phyloP scores from a whole-genome alignment of 345 rosid species.

The Acer negundo region DNA sequence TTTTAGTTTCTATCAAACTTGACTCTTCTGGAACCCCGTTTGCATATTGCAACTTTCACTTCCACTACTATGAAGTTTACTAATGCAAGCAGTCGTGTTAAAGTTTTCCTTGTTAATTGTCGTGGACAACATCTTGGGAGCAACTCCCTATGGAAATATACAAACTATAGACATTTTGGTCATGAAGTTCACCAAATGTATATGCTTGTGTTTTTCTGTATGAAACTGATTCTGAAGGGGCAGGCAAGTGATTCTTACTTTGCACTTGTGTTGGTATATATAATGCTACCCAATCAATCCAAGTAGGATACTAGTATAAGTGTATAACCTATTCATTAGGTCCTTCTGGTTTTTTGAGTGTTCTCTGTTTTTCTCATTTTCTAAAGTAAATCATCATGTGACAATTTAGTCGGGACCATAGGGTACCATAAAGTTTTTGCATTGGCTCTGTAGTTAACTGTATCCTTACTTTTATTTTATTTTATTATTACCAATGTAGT shows the following conservation, averaged over 20 bases:
- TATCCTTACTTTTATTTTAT: background rate
- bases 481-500: background rate
- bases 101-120: background rate
- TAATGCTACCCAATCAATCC: background rate
- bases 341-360: background rate
- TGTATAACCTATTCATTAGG: background rate
- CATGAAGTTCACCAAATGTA: background rate
- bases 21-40: background rate
- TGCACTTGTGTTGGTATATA: background rate
- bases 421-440: background rate
- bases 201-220: background rate
- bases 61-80: background rate
- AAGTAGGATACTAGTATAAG: background rate
- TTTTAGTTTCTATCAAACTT: background rate
- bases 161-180: background rate
- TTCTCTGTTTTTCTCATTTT: background rate
- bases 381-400: background rate
- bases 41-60: background rate
- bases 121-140: background rate
- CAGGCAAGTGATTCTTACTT: background rate
- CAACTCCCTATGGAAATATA: background rate
- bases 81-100: background rate
- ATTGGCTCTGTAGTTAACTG: background rate
- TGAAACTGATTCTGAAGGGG: background rate
- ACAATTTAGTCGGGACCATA: background rate